Conservation (phyloP, 768 basidiomycete species). For the Termitomyces sp. region DNA sequence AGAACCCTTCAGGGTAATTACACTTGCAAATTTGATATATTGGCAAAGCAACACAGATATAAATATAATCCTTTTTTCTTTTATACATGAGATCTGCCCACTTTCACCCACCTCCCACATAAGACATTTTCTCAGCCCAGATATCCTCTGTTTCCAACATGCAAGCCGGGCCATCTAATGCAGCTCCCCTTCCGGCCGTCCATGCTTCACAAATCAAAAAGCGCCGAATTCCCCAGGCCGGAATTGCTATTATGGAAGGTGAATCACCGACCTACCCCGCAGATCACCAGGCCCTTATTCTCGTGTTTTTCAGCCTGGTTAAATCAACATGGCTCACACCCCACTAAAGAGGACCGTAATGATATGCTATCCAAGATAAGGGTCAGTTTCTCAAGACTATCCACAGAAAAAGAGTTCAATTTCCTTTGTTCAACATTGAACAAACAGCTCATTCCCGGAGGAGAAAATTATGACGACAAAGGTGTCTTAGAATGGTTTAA, state of each 20-base stretch:
- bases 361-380: slow-evolving; percentile 12
- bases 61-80: neutral
- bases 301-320: slow-evolving; percentile 5
- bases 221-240: slow-evolving; percentile 11
- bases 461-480: slow-evolving; percentile 6
- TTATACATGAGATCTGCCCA: neutral
- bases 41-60: neutral
- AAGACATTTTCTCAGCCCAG: neutral
- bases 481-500: slow-evolving; percentile 10
- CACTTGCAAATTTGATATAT: neutral
- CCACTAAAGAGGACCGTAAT: slow-evolving; percentile 5
- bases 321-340: slow-evolving; percentile 4
- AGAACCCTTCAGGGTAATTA: neutral
- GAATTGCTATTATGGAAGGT: slow-evolving; percentile 20
- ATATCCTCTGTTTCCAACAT: neutral
- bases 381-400: neutral
- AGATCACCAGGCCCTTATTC: slow-evolving; percentile 2
- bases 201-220: neutral
- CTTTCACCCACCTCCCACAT: neutral
- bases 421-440: neutral
- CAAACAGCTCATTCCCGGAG: slow-evolving; percentile 11
- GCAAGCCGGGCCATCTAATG: slow-evolving; percentile 11
- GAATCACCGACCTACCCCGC: slow-evolving; percentile 4
- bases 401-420: neutral
- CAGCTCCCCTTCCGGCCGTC: neutral